Conservation (phyloP, 805 yeast genomes). For the Hanseniaspora lachancei region DNA sequence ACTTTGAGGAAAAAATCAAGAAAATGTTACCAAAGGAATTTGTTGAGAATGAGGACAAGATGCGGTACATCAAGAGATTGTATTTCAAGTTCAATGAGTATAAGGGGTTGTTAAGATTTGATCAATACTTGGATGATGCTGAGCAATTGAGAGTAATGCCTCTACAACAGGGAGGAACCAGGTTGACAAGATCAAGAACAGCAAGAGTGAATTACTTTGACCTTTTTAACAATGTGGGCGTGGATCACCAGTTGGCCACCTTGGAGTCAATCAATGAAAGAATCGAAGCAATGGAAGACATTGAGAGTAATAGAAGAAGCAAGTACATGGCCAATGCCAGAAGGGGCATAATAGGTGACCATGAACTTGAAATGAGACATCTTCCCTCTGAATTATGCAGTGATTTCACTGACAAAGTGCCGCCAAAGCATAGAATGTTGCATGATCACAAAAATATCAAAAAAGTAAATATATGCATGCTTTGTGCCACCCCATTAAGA, state of each 20-base stretch:
- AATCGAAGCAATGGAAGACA: background rate
- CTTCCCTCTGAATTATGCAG: background rate
- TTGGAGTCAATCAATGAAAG: background rate
- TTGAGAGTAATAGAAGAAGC: background rate
- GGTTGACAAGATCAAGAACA: background rate
- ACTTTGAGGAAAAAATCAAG: background rate
- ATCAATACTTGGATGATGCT: background rate
- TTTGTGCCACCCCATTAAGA: conserved; percentile 65
- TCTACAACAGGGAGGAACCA: background rate
- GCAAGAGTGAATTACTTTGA: background rate
- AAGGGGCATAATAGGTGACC: background rate
- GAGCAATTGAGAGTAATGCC: background rate
- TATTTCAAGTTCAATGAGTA: conserved; percentile 4
- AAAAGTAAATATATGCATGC: conserved; percentile 39
- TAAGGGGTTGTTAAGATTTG: background rate
- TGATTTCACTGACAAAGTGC: background rate
- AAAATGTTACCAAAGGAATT: background rate
- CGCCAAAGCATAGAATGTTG: background rate
- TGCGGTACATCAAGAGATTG: conserved; percentile 1
- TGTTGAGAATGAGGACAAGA: background rate
- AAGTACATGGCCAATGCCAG: background rate
- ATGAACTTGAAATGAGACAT: background rate
- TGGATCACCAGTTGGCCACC: background rate
- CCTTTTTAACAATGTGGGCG: background rate
- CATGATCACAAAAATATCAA: background rate